phyloP scores from a whole-genome alignment of 768 basidiomycete species.

The Pisolithus microcarpus region DNA sequence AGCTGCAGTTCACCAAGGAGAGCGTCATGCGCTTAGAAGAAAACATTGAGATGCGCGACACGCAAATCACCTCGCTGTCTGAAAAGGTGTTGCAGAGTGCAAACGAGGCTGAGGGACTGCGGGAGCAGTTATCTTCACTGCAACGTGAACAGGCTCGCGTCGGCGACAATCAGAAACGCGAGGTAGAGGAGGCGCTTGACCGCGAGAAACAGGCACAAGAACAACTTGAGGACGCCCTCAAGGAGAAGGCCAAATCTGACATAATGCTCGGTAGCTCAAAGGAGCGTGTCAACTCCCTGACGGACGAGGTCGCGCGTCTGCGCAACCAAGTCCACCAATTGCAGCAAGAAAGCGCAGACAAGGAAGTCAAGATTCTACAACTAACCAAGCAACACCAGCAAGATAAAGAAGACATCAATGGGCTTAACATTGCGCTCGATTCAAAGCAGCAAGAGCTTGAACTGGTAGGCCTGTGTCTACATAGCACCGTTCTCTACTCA shows the following conservation, averaged over 20 bases:
- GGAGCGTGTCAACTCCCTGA: conserved; percentile 43
- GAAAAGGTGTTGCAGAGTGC: conserved; percentile 43
- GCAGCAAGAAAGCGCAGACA: conserved; percentile 76
- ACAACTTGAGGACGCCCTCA: conserved; percentile 43
- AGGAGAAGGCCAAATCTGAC: conserved; percentile 51
- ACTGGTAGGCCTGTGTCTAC: conserved; percentile 45
- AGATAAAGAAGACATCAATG: conserved; percentile 70
- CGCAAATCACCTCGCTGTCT: conserved; percentile 44
- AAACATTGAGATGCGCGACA: conserved; percentile 49
- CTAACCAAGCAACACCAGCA: conserved; percentile 57
- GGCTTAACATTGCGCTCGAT: conserved; percentile 88
- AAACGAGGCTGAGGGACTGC: conserved; percentile 45
- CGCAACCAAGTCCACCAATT: conserved; percentile 60
- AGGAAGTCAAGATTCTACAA: conserved; percentile 74
- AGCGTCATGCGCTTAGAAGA: conserved; percentile 50
- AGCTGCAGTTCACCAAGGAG: conserved; percentile 49
- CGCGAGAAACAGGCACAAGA: conserved; percentile 6
- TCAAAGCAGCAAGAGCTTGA: conserved; percentile 94
- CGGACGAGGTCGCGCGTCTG: conserved; percentile 54
- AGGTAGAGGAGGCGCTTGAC: conserved; percentile 16
- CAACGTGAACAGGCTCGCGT: conserved; percentile 49
- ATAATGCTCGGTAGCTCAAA: conserved; percentile 40
- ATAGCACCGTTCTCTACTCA: background rate
- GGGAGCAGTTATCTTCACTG: conserved; percentile 47
- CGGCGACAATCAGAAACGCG: conserved; percentile 40